Conservation (phyloP, 2,329 filamentous ascomycete genomes). For the Didymella pomorum region DNA sequence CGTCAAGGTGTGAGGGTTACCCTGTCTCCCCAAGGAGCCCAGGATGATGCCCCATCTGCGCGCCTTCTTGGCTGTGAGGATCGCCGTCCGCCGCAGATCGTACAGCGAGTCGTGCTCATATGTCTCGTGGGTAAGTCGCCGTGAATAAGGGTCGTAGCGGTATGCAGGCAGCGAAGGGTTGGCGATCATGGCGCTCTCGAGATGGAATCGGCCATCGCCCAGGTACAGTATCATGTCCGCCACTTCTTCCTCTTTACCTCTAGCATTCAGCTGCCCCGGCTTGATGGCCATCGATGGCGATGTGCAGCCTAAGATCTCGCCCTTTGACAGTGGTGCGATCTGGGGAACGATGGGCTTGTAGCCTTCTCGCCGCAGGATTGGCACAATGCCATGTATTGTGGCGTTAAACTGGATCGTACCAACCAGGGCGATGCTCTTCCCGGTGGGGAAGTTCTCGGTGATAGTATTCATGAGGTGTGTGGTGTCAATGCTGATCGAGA, state of each 20-base stretch:
- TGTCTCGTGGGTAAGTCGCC: conserved; percentile 86
- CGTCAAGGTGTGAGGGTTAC: conserved; percentile 90
- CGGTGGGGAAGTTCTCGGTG: conserved; percentile 83
- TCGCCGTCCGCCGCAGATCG: conserved; percentile 77
- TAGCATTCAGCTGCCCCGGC: conserved; percentile 50
- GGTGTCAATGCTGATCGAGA: conserved; percentile 95
- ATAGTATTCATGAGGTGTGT: conserved; percentile 85
- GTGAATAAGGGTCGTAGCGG: conserved; percentile 94
- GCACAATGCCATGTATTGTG: conserved; percentile 85
- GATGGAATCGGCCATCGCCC: conserved; percentile 91
- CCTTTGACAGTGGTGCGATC: conserved; percentile 89
- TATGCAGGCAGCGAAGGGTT: conserved; percentile 92
- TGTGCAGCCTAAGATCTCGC: conserved; percentile 97
- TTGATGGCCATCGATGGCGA: conserved; percentile 66
- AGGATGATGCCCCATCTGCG: conserved; percentile 95
- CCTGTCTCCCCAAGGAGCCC: conserved; percentile 89
- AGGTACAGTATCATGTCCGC: conserved; percentile 84
- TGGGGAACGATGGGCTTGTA: conserved; percentile 89
- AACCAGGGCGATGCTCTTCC: conserved; percentile 89
- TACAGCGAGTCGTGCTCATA: conserved; percentile 95
- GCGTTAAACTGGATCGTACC: conserved; percentile 99
- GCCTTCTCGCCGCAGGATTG: conserved; percentile 80
- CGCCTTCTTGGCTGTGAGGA: conserved; percentile 76
- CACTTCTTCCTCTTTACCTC: conserved; percentile 55
- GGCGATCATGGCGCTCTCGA: conserved; percentile 99